Percentiles rank a stretch among this genome's conserved stretches.
Conservation (phyloP, 1,284 basidiomycete species). For the Cutaneotrichosporon sp. region DNA sequence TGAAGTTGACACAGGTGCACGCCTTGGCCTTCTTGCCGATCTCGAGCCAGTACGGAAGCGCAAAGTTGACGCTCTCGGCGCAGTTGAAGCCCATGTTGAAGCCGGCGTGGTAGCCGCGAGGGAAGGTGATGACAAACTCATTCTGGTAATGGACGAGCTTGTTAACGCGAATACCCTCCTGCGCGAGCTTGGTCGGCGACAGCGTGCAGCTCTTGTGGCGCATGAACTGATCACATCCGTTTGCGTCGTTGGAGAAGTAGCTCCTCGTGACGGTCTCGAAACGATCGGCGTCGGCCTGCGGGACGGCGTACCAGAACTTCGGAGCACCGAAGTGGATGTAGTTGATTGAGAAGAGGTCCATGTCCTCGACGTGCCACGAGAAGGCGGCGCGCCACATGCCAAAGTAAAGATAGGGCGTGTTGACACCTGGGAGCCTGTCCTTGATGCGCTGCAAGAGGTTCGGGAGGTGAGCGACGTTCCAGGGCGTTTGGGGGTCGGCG, state of each 20-base stretch:
- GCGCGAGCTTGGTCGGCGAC: conserved; percentile 77
- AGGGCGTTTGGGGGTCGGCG: conserved; percentile 72
- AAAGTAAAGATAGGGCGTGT: conserved; percentile 96
- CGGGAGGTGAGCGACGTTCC: conserved; percentile 91
- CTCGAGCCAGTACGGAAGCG: conserved; percentile 91
- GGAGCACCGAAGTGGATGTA: conserved; percentile 99
- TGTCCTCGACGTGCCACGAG: conserved; percentile 96
- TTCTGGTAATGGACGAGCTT: conserved; percentile 83
- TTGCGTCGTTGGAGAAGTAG: conserved; percentile 81
- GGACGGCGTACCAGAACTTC: conserved; percentile 93
- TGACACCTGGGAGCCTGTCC: conserved; percentile 79
- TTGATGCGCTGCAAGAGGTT: conserved; percentile 76
- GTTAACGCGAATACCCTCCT: conserved; percentile 80
- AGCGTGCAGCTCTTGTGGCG: conserved; percentile 96
- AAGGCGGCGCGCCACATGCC: conserved; percentile 99
- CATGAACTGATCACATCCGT: conserved; percentile 85
- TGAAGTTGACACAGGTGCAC: conserved; percentile 75
- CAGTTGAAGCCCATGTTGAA: conserved; percentile 98
- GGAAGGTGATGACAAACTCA: conserved; percentile 96
- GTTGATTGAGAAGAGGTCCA: conserved; percentile 98
- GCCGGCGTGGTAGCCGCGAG: conserved; percentile 90
- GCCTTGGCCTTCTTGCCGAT: conserved; percentile 76
- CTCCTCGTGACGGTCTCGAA: conserved; percentile 67
- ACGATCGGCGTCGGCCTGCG: conserved; percentile 73
- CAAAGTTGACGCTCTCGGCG: conserved; percentile 97